phyloP scores from a whole-genome alignment of 805 yeast species.

The Schizosaccharomyces osmophilus region DNA sequence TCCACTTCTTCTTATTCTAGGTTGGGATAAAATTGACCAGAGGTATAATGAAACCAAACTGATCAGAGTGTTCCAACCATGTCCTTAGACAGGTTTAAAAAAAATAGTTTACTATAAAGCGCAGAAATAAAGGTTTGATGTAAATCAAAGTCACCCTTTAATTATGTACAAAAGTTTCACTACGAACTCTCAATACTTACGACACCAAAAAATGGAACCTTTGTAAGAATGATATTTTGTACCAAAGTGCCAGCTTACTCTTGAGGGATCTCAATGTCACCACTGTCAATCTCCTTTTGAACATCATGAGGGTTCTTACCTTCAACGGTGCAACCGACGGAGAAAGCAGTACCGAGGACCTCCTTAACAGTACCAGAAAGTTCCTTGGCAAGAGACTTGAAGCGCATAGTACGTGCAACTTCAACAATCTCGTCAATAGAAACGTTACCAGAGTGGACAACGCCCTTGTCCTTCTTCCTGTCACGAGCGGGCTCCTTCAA shows the following conservation, averaged over 20 bases:
- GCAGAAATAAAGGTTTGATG: no score
- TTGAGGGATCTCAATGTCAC: slow-evolving; percentile 53
- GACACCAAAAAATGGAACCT: background rate
- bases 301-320: slow-evolving; percentile 98
- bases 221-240: background rate
- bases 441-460: slow-evolving; percentile 97
- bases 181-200: background rate
- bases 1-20: background rate
- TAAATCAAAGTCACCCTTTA: no score
- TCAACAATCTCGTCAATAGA: slow-evolving; percentile 89
- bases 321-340: slow-evolving; percentile 92
- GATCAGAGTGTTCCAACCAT: slow-evolving; percentile 1
- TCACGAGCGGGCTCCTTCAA: slow-evolving; percentile 99
- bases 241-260: background rate
- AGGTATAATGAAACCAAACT: background rate
- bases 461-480: slow-evolving; percentile 99
- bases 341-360: slow-evolving; percentile 98
- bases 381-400: slow-evolving; percentile 93
- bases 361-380: slow-evolving; percentile 94
- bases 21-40: background rate
- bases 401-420: slow-evolving; percentile 92
- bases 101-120: no score
- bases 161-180: background rate
- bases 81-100: no score
- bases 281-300: slow-evolving; percentile 93